Evolutionary conservation across 345 rosid species (phyloP).

Genomic region (Nephelium lappaceum): DNA sequence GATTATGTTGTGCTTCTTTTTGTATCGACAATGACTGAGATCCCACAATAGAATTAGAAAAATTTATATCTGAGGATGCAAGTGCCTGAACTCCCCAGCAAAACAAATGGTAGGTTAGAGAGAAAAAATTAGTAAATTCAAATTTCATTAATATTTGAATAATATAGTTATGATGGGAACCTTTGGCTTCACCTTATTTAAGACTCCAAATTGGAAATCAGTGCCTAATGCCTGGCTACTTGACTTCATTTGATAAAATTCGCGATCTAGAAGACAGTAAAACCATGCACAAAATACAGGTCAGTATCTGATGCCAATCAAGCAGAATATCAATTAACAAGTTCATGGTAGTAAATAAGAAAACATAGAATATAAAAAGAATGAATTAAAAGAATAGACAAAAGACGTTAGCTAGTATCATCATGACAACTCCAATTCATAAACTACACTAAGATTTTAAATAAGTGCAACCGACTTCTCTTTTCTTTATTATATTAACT

Average conservation of each 20-base stretch:
- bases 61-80: slow-evolving; percentile 40
- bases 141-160: slow-evolving; percentile 13
- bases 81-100: slow-evolving; percentile 32
- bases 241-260: slow-evolving; percentile 58
- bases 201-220: slow-evolving; percentile 46
- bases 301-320: slow-evolving; percentile 2
- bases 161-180: slow-evolving; percentile 10
- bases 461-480: background rate
- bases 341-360: background rate
- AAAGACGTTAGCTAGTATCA: background rate
- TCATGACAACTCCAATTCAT: background rate
- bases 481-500: background rate
- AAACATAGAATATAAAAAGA: background rate
- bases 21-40: slow-evolving; percentile 37
- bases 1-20: slow-evolving; percentile 42
- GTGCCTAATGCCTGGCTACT: slow-evolving; percentile 43
- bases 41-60: slow-evolving; percentile 34
- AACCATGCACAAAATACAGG: background rate
- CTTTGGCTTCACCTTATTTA: slow-evolving; percentile 47
- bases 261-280: slow-evolving; percentile 44
- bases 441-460: background rate
- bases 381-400: background rate
- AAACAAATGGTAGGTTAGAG: background rate
- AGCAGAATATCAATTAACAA: background rate
- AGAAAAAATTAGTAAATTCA: slow-evolving; percentile 18